Conservation (phyloP, 2,329 filamentous ascomycete genomes). For the Fonsecaea multimorphosa region DNA sequence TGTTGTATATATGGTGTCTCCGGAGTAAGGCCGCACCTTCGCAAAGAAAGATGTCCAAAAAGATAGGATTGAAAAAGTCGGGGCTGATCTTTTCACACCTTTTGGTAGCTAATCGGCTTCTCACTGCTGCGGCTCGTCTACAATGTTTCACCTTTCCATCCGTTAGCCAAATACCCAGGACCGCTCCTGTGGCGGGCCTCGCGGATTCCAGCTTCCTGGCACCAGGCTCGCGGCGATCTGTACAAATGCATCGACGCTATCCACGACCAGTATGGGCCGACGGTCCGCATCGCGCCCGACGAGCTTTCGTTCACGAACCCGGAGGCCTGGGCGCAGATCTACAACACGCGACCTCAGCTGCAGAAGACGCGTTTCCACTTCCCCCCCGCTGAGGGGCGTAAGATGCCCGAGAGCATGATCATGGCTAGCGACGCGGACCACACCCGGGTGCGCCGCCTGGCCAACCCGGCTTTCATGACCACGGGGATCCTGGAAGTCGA, state of each 20-base stretch:
- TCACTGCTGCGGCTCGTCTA: constrained; percentile 16
- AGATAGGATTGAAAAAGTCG: not conserved
- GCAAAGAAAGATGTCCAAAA: not conserved
- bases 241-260: constrained; percentile 32
- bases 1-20: not conserved
- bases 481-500: constrained; percentile 49
- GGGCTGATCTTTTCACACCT: not conserved
- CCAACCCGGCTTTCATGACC: constrained; percentile 53
- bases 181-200: constrained; percentile 29
- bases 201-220: constrained; percentile 25
- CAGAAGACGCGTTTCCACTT: constrained; percentile 27
- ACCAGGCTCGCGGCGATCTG: constrained; percentile 26
- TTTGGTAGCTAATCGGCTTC: constrained; percentile 1
- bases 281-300: constrained; percentile 44
- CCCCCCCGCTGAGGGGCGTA: constrained; percentile 3
- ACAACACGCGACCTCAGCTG: constrained; percentile 40
- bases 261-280: constrained; percentile 42
- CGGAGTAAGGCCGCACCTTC: not conserved
- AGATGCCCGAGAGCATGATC: constrained; percentile 29
- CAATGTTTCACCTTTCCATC: constrained; percentile 28
- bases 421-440: constrained; percentile 37
- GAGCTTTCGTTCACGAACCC: constrained; percentile 42
- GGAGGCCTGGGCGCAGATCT: constrained; percentile 43
- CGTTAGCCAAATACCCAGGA: constrained; percentile 20
- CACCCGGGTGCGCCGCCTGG: constrained; percentile 42